These are phyloP conservation scores for Amphibolis antarctica DNA, from an alignment of 106 monocot genomes.

Conservation along the genomic window DNA sequence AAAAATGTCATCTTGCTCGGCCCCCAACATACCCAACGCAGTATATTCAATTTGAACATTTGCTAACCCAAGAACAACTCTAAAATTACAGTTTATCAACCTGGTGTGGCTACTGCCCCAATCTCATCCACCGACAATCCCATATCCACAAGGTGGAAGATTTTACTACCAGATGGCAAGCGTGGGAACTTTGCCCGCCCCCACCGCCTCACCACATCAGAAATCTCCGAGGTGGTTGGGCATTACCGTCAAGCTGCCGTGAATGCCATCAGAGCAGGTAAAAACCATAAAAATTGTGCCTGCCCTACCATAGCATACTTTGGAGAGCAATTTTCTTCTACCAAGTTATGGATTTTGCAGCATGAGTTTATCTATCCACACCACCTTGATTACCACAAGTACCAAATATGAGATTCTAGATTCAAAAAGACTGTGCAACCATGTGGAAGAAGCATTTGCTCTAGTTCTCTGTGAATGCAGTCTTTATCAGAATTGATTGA, in stretches of 20 bases:
- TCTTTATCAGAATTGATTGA: too few relatives aligned
- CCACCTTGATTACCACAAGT: too few relatives aligned
- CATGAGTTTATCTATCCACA: too few relatives aligned
- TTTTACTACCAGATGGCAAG: conserved; percentile 77
- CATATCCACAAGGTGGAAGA: conserved; percentile 55
- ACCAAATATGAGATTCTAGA: too few relatives aligned
- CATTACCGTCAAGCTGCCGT: conserved; percentile 69
- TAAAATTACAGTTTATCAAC: conserved; percentile 62
- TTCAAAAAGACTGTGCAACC: too few relatives aligned
- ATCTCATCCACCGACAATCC: conserved; percentile 95
- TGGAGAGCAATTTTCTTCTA: too few relatives aligned
- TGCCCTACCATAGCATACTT: too few relatives aligned
- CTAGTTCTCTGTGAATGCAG: too few relatives aligned
- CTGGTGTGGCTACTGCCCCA: conserved; percentile 46
- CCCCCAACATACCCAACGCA: too few relatives aligned
- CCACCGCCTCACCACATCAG: conserved; percentile 39
- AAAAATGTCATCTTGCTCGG: background rate
- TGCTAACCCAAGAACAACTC: background rate
- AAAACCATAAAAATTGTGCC: background rate
- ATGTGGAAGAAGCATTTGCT: too few relatives aligned
- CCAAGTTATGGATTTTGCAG: too few relatives aligned
- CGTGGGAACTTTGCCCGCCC: conserved; percentile 51
- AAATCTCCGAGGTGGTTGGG: conserved; percentile 60
- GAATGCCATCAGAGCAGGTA: conserved; percentile 89
- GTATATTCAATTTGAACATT: too few relatives aligned